These are phyloP conservation scores for Wallacemonas rigidus DNA, from an alignment of 208 protist genomes.

Conservation along the genomic window DNA sequence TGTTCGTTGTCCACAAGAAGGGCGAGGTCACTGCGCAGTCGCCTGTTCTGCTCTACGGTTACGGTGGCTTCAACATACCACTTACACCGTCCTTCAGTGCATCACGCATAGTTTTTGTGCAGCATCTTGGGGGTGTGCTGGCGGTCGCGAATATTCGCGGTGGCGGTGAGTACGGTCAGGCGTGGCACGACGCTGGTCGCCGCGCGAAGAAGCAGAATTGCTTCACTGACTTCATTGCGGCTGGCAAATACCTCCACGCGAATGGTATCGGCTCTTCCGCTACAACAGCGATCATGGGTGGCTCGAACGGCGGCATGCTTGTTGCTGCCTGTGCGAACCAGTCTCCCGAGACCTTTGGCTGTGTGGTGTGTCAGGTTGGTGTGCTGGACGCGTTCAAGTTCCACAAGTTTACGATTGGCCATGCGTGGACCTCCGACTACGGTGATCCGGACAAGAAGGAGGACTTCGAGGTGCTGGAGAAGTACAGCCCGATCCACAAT, in stretches of 20 bases:
- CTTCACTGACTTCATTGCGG: constrained; percentile 87
- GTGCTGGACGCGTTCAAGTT: constrained; percentile 96
- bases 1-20: constrained; percentile 93
- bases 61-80: constrained; percentile 95
- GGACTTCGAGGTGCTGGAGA: constrained; percentile 92
- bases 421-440: constrained; percentile 93
- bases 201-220: constrained; percentile 88
- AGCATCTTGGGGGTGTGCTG: constrained; percentile 82
- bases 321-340: constrained; percentile 91
- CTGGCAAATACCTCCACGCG: constrained; percentile 74
- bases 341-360: constrained; percentile 82
- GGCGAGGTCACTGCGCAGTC: constrained; percentile 55
- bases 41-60: constrained; percentile 92
- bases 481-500: constrained; percentile 96
- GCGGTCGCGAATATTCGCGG: constrained; percentile 95
- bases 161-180: constrained; percentile 94
- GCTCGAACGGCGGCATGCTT: constrained; percentile 95
- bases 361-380: constrained; percentile 88
- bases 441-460: constrained; percentile 90
- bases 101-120: constrained; percentile 77
- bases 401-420: constrained; percentile 96
- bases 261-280: constrained; percentile 74
- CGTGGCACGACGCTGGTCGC: constrained; percentile 92
- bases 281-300: constrained; percentile 92
- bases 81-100: constrained; percentile 82